Evolutionary conservation across 2,329 filamentous ascomycete species (phyloP).

Genomic region (Aspergillus pseudoviridinutans): DNA sequence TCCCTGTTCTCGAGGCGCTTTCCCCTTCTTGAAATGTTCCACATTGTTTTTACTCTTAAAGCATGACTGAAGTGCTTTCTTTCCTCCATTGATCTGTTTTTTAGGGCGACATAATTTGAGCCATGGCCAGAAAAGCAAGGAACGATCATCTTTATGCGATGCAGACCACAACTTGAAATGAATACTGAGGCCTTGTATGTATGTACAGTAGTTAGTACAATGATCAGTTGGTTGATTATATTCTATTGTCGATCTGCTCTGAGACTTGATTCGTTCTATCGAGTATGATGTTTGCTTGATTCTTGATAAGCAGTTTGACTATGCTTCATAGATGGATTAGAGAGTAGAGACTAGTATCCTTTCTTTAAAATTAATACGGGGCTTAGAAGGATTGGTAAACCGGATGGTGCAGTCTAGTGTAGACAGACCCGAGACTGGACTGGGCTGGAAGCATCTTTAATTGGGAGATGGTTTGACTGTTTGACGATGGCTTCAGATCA

Average conservation of each 20-base stretch:
- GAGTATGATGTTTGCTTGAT: neutral
- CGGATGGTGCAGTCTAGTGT: neutral
- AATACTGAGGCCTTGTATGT: neutral
- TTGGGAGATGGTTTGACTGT: neutral
- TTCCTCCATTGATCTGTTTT: neutral
- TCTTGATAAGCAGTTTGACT: neutral
- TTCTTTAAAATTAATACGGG: neutral
- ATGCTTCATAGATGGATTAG: neutral
- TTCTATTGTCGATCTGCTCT: neutral
- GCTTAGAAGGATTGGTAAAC: neutral
- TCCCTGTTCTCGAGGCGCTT: neutral
- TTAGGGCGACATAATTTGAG: neutral
- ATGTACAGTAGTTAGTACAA: neutral
- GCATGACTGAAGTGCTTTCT: constrained; percentile 1
- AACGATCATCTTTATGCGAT: neutral
- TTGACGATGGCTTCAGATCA: neutral
- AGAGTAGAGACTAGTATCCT: neutral
- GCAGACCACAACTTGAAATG: neutral
- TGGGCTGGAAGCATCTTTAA: neutral
- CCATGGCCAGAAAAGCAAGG: neutral
- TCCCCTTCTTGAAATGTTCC: neutral
- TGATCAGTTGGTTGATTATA: neutral
- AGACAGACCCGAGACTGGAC: neutral
- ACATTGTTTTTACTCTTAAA: neutral
- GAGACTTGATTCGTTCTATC: neutral